Evolutionary conservation across 164 flowering plant genomes (phyloP).

Genomic region (Santalum album): DNA sequence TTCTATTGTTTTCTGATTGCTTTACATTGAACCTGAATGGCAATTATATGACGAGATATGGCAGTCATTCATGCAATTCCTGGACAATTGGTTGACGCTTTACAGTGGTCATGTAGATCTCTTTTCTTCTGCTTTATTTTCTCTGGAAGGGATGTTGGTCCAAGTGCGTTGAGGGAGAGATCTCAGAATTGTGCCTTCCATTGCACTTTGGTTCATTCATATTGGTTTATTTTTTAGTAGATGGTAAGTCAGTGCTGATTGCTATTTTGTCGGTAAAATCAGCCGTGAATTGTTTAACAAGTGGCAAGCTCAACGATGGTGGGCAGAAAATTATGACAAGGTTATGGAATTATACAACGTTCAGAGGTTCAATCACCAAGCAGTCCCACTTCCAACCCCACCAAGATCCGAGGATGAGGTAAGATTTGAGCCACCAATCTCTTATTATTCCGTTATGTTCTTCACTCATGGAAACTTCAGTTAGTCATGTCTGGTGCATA

Average conservation of each 20-base stretch:
- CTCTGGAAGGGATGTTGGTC: no score
- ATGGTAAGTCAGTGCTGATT: not conserved
- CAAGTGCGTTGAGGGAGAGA: no score
- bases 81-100: no score
- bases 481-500: no score
- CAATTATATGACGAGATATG: no score
- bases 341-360: constrained; percentile 97
- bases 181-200: no score
- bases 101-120: no score
- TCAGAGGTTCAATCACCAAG: constrained; percentile 64
- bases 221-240: not conserved
- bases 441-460: no score
- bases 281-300: constrained; percentile 96
- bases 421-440: not conserved
- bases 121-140: no score
- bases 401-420: constrained; percentile 86
- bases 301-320: constrained; percentile 99
- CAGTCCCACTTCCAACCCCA: constrained; percentile 63
- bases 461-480: no score
- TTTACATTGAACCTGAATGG: not conserved
- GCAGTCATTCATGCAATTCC: no score
- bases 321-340: constrained; percentile 93
- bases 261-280: constrained; percentile 13
- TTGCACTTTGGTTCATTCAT: no score
- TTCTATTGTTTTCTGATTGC: not conserved